Evolutionary conservation across 2,329 filamentous ascomycete genomes (phyloP).

Genomic region (Lojkania enalia): DNA sequence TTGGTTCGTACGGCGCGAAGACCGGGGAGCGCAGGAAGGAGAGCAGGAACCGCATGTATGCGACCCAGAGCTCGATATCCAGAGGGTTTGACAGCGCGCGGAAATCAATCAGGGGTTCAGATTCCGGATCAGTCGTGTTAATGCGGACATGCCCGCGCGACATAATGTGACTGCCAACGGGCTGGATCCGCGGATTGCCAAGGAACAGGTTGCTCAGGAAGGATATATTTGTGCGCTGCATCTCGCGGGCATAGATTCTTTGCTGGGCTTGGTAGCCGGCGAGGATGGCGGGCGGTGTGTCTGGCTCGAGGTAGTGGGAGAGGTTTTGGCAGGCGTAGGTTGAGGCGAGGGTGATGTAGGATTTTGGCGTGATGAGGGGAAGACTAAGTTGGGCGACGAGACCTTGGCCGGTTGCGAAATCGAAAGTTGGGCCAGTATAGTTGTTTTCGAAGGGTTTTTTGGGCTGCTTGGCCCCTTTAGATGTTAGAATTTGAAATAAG

Average conservation of each 20-base stretch:
- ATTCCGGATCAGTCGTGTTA: conserved; percentile 19
- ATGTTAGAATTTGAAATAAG: too few relatives aligned
- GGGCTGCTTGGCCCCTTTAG: not conserved
- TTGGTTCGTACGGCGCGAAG: conserved; percentile 4
- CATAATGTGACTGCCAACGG: conserved; percentile 1
- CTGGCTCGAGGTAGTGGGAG: conserved; percentile 27
- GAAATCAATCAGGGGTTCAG: conserved; percentile 30
- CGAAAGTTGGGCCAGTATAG: not conserved
- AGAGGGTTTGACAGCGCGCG: conserved; percentile 29
- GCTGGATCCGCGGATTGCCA: conserved; percentile 6
- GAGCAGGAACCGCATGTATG: conserved; percentile 24
- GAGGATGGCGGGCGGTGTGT: conserved; percentile 14
- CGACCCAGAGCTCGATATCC: conserved; percentile 26
- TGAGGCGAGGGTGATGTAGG: conserved; percentile 14
- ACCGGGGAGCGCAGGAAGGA: conserved; percentile 13
- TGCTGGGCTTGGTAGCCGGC: conserved; percentile 18
- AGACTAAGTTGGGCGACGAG: not conserved
- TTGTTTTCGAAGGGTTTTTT: not conserved
- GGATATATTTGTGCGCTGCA: conserved; percentile 28
- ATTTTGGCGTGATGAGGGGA: not conserved
- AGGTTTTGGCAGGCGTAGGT: conserved; percentile 9
- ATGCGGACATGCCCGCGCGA: conserved; percentile 25
- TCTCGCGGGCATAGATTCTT: conserved; percentile 21
- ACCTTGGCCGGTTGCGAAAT: not conserved
- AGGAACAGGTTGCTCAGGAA: conserved; percentile 8